Conservation (phyloP, 495 filamentous ascomycete genomes). For the Penicillium tannophilum region DNA sequence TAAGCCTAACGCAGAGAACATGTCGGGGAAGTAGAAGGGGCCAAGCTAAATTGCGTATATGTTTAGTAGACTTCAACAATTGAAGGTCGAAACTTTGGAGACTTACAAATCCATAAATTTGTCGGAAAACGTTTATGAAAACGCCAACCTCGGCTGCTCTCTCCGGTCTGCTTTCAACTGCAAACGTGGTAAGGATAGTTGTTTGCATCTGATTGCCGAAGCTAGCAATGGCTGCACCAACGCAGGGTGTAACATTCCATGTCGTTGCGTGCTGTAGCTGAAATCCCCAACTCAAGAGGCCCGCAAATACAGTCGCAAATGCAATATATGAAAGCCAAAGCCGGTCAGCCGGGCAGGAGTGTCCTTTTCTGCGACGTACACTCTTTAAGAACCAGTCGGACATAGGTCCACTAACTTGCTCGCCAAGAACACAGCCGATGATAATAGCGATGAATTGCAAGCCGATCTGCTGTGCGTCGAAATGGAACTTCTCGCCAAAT, state of each 20-base stretch:
- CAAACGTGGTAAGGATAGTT: constrained; percentile 35
- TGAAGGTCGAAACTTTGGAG: background rate
- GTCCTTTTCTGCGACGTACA: constrained; percentile 16
- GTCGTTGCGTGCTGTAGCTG: constrained; percentile 28
- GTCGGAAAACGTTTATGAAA: constrained; percentile 35
- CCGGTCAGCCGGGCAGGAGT: constrained; percentile 30
- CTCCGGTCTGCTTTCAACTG: constrained; percentile 34
- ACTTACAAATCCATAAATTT: constrained; percentile 40
- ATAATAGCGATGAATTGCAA: constrained; percentile 41
- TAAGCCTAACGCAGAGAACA: constrained; percentile 33
- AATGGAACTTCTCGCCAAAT: constrained; percentile 35
- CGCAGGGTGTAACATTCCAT: constrained; percentile 38
- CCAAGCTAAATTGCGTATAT: constrained; percentile 23
- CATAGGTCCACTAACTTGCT: constrained; percentile 36
- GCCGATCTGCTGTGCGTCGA: constrained; percentile 37
- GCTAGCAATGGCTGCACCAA: constrained; percentile 37
- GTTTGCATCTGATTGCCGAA: constrained; percentile 41
- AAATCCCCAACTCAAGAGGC: constrained; percentile 34
- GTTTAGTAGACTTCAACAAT: background rate
- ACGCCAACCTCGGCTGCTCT: constrained; percentile 31
- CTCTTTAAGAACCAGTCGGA: constrained; percentile 32
- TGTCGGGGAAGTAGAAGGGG: constrained; percentile 36
- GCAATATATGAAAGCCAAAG: constrained; percentile 40
- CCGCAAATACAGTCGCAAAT: constrained; percentile 26
- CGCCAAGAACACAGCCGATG: constrained; percentile 38